Evolutionary conservation across 345 rosid species (phyloP), one percentile per base, ranked within the genome.

Genomic region (Linum tenue): DNA sequence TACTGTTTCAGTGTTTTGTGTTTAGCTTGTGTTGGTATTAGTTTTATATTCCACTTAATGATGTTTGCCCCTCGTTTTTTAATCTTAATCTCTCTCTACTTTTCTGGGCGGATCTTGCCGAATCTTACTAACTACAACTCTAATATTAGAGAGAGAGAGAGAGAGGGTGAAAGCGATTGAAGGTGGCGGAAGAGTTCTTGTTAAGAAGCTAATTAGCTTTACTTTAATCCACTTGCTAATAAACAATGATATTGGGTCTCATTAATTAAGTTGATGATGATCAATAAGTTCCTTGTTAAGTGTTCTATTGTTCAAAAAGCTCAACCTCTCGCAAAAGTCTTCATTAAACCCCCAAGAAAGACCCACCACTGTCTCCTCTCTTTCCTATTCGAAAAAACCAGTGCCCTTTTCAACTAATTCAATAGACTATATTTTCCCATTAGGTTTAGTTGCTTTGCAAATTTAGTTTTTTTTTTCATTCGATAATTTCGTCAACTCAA

Each of bases 121-220:
- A 84, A 88, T 91, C 97, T 86, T 85, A 83, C 86, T 83, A 78
- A 78, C 88, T 85, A 74, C 70, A 37, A 22, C 31, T 22, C 31
- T 22, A 22, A 22, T 22, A 22, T 22, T 22, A 22, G 31, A 22
- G 31, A 22, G 31, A 22, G 31, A 22, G 31, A 22, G 38, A 68
- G 66, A 76, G 66, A 63, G 43, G 64, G 39, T 31, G 67, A 56
- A 37, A 60, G 59, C 65, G 64, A 66, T 22, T 48, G 39, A 9
- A 10, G 64, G 37, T 42, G 62, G 55, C 61, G 64, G 48, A 55
- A 55, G 60, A 11, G 72, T 9, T 58, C 43, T 40, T 15, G 39
- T 37, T 61, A 5, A 16, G 39, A 10, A 22, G 4, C 7, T 64
- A 31, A 14, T 35, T 4, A 12, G 41, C 67, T 71, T 64, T 65